phyloP scores from a whole-genome alignment of 345 rosid species.

The Eucalyptus guilfoylei region DNA sequence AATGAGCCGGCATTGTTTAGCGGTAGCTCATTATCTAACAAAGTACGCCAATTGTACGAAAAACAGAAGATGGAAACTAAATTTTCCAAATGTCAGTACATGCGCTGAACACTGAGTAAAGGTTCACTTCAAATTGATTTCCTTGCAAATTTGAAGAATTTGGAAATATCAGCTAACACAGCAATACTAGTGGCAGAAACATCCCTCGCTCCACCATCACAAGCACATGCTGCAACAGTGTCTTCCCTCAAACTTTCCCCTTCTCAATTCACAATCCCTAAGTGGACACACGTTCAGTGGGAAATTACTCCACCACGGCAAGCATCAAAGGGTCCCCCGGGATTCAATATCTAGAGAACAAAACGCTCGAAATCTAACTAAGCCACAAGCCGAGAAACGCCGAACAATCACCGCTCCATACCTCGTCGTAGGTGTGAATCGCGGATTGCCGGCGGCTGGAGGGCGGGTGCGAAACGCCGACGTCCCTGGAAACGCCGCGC shows the following conservation, averaged over 20 bases:
- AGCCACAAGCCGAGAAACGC: not conserved
- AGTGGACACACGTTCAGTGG: not conserved
- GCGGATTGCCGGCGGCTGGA: slow-evolving; percentile 38
- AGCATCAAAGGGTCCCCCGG: not conserved
- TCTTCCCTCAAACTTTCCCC: not conserved
- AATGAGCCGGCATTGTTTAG: not conserved
- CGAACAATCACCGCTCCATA: not conserved
- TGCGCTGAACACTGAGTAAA: not conserved
- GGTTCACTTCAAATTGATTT: not conserved
- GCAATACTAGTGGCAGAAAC: not conserved
- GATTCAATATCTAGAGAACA: not conserved
- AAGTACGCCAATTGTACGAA: not conserved
- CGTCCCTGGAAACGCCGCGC: slow-evolving; percentile 48
- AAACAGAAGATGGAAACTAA: not conserved
- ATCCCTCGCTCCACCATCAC: not conserved
- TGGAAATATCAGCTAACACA: not conserved
- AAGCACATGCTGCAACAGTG: not conserved
- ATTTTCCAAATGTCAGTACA: not conserved
- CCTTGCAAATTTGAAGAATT: not conserved
- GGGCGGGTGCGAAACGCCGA: slow-evolving; percentile 16
- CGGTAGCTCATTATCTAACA: not conserved
- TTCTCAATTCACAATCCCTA: not conserved
- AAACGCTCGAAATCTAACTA: not conserved
- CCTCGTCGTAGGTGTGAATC: slow-evolving; percentile 39
- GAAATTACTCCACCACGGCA: not conserved